These are phyloP conservation scores for Batrachochytrium dendrobatidis DNA, from an alignment of 371 early-diverging fungal genomes.

Conservation along the genomic window DNA sequence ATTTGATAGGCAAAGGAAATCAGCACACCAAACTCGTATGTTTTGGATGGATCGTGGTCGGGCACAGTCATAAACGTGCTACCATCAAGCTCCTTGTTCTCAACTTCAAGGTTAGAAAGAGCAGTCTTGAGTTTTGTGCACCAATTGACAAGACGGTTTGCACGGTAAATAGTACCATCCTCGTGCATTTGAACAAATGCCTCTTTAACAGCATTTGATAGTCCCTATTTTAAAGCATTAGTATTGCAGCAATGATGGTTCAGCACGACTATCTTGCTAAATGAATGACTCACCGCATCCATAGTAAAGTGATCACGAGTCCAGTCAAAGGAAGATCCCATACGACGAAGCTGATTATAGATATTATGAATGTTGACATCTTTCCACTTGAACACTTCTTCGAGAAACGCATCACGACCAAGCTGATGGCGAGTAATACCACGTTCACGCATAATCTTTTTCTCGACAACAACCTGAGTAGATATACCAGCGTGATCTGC, in stretches of 20 bases:
- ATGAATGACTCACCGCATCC: constrained; percentile 57
- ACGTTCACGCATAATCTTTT: constrained; percentile 78
- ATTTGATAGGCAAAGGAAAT: constrained; percentile 88
- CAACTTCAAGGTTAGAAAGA: constrained; percentile 97
- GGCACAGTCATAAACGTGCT: constrained; percentile 78
- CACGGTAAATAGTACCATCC: constrained; percentile 96
- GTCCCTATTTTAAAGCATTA: constrained; percentile 22
- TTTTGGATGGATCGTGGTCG: constrained; percentile 83
- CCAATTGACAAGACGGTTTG: constrained; percentile 98
- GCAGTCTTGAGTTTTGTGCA: constrained; percentile 96
- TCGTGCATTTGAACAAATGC: constrained; percentile 95
- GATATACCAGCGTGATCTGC: constrained; percentile 99
- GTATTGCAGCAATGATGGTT: background rate
- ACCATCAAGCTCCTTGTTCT: constrained; percentile 82
- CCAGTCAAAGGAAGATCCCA: constrained; percentile 97
- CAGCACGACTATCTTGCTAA: background rate
- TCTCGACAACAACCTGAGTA: constrained; percentile 98
- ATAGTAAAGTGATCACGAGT: constrained; percentile 91
- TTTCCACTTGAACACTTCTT: constrained; percentile 97
- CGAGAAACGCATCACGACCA: constrained; percentile 90
- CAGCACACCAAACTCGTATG: constrained; percentile 97
- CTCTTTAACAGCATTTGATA: constrained; percentile 84
- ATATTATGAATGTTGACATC: constrained; percentile 72
- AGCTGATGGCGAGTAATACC: constrained; percentile 84
- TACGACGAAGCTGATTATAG: constrained; percentile 83